Percentiles rank a stretch among this genome's conserved stretches.
Conservation (phyloP, 345 rosid genomes). For the Gossypium australe region DNA sequence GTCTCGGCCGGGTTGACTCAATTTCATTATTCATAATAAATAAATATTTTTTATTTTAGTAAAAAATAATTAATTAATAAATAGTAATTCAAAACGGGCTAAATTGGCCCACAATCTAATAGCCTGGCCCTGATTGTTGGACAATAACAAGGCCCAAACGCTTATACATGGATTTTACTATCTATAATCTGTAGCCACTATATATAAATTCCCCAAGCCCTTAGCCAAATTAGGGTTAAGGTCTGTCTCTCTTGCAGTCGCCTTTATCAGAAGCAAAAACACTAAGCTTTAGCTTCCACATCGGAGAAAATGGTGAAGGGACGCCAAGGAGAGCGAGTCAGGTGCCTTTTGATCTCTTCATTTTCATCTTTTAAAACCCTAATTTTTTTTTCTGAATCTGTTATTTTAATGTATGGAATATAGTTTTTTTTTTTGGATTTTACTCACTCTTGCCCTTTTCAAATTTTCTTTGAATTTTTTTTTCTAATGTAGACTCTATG, state of each 20-base stretch:
- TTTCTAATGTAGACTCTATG: constrained; percentile 54
- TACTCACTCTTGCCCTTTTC: not conserved
- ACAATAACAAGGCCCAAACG: not conserved
- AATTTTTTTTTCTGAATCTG: not conserved
- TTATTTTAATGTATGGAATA: not conserved
- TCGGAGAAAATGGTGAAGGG: constrained; percentile 77
- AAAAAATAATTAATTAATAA: too few relatives aligned
- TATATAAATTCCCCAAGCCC: not conserved
- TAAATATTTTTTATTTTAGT: too few relatives aligned
- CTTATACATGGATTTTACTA: not conserved
- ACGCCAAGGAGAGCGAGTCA: constrained; percentile 93
- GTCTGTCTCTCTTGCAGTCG: not conserved
- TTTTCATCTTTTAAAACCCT: not conserved
- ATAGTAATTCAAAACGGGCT: too few relatives aligned
- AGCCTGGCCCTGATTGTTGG: not conserved
- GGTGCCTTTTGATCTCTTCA: constrained; percentile 27
- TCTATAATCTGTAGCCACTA: not conserved
- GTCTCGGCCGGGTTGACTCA: too few relatives aligned
- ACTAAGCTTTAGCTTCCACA: not conserved
- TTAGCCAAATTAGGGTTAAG: not conserved
- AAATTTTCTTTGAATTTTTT: not conserved
- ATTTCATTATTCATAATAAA: too few relatives aligned
- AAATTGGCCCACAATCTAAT: too few relatives aligned
- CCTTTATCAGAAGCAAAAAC: not conserved
- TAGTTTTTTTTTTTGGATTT: not conserved